Percentiles rank a stretch among this genome's conserved stretches.
These are phyloP conservation scores for Tolypocladium amazonense DNA, from an alignment of 2,329 filamentous ascomycete species.

Conservation along the genomic window DNA sequence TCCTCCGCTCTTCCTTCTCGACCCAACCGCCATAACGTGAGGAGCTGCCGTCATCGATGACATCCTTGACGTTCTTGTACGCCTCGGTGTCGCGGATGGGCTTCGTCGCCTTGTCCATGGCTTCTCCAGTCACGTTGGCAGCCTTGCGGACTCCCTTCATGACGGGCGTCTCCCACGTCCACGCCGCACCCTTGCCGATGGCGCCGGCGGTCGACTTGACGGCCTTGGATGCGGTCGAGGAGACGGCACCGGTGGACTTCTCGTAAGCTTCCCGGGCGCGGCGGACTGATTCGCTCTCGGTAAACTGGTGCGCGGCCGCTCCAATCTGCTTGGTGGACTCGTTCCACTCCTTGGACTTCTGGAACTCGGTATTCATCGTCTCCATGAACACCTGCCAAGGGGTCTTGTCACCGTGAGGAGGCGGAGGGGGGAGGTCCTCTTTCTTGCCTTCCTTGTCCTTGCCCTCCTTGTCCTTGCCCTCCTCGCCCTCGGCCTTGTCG, in stretches of 20 bases:
- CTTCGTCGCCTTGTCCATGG: conserved; percentile 87
- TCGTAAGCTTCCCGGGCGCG: conserved; percentile 79
- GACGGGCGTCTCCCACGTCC: conserved; percentile 94
- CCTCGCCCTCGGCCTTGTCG: conserved; percentile 35
- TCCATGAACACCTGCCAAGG: conserved; percentile 98
- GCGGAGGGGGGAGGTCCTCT: conserved; percentile 69
- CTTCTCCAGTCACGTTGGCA: conserved; percentile 75
- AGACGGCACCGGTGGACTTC: conserved; percentile 73
- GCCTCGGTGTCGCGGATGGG: conserved; percentile 91
- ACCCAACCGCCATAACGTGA: conserved; percentile 94
- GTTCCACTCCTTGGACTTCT: conserved; percentile 98
- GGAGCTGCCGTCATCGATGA: conserved; percentile 93
- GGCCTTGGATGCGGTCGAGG: conserved; percentile 66
- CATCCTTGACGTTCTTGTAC: conserved; percentile 88
- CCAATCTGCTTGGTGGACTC: conserved; percentile 94
- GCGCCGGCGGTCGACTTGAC: conserved; percentile 77
- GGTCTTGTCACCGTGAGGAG: conserved; percentile 96
- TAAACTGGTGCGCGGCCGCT: conserved; percentile 80
- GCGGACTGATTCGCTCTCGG: conserved; percentile 84
- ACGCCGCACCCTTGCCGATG: conserved; percentile 82
- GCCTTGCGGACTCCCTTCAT: conserved; percentile 86
- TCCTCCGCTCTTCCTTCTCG: conserved; percentile 87
- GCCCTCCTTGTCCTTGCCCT: conserved; percentile 33
- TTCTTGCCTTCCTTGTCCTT: conserved; percentile 50
- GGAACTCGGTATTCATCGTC: conserved; percentile 88